Conservation (phyloP, 2,329 filamentous ascomycete genomes). For the Penicillium crustosum region DNA sequence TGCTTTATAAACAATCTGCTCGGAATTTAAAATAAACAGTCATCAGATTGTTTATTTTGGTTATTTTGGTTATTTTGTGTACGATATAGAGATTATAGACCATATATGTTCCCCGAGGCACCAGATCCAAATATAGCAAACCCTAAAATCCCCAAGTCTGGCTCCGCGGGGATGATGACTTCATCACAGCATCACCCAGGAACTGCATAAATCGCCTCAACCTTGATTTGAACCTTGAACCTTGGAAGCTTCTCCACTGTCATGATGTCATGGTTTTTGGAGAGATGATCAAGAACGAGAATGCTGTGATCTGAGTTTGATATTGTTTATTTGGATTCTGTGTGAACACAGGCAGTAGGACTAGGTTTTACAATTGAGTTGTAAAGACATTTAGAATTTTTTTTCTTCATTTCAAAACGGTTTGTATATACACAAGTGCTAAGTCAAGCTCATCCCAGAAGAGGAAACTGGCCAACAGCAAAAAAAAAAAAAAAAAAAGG, state of each 20-base stretch:
- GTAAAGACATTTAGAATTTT: conserved; percentile 5
- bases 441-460: neutral
- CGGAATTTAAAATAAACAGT: too few species aligned
- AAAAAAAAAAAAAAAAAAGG: conserved; percentile 7
- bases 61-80: too few species aligned
- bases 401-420: conserved; percentile 11
- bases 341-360: neutral
- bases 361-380: neutral
- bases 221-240: neutral
- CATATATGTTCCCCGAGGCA: neutral
- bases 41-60: too few species aligned
- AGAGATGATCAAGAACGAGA: too few species aligned
- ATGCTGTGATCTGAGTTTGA: neutral
- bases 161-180: neutral
- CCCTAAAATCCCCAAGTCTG: neutral
- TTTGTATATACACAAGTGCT: conserved; percentile 21
- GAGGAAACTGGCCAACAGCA: neutral
- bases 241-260: neutral
- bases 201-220: neutral
- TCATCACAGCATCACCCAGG: neutral
- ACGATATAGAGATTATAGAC: neutral
- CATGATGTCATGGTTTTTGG: neutral
- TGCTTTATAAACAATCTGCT: too few species aligned
- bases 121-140: neutral
- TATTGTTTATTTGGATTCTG: neutral